These are phyloP conservation scores for Rhizophora apiculata DNA, from an alignment of 345 rosid genomes.

Conservation along the genomic window DNA sequence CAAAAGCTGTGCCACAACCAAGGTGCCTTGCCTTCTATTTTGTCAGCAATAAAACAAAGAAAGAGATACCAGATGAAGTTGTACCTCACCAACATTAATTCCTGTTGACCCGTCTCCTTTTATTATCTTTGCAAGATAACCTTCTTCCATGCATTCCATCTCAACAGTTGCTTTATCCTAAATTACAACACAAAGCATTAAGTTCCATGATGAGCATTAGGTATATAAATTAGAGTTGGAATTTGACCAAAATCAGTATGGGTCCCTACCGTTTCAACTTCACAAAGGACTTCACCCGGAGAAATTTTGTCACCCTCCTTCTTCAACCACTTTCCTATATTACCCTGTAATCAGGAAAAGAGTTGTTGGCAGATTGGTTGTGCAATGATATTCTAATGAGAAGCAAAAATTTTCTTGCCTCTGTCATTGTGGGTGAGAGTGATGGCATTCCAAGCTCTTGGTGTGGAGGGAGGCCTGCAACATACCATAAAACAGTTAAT, in stretches of 20 bases:
- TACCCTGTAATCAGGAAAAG: conserved; percentile 59
- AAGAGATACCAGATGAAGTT: conserved; percentile 8
- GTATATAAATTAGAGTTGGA: conserved; percentile 9
- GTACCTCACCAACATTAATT: conserved; percentile 96
- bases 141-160: conserved; percentile 99
- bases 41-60: background rate
- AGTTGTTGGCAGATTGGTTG: conserved; percentile 17
- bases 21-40: background rate
- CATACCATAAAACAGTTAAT: conserved; percentile 1
- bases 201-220: conserved; percentile 7
- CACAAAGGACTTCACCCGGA: conserved; percentile 96
- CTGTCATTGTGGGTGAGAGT: conserved; percentile 97
- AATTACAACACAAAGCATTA: conserved; percentile 13
- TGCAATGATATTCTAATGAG: conserved; percentile 6
- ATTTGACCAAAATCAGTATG: conserved; percentile 11
- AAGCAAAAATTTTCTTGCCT: conserved; percentile 44
- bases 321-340: conserved; percentile 95
- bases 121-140: conserved; percentile 88
- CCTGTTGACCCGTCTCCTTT: conserved; percentile 85
- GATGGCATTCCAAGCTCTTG: conserved; percentile 99
- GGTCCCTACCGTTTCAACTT: conserved; percentile 92
- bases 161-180: conserved; percentile 97
- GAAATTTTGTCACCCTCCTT: conserved; percentile 88
- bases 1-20: conserved; percentile 3
- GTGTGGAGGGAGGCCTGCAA: conserved; percentile 88